These are phyloP conservation scores for Limtongozyma cylindracea DNA, from an alignment of 805 yeast genomes.

Conservation along the genomic window DNA sequence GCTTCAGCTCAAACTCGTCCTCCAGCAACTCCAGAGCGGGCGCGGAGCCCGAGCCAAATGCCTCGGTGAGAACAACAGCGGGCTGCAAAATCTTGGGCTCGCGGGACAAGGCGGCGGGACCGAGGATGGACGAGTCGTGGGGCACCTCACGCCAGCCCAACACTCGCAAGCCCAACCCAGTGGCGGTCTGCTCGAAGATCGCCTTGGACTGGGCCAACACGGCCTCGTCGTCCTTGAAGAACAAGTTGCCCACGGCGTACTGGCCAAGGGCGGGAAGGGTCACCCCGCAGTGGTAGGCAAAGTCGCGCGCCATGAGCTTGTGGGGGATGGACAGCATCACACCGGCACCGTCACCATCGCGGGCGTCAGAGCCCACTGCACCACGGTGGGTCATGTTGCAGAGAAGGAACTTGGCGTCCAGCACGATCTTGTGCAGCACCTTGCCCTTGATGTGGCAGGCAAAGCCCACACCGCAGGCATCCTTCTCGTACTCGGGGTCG, in stretches of 20 bases:
- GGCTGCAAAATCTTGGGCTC: constrained; percentile 89
- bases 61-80: constrained; percentile 37
- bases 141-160: constrained; percentile 93
- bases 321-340: constrained; percentile 85
- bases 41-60: constrained; percentile 4
- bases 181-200: constrained; percentile 66
- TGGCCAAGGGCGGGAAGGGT: constrained; percentile 59
- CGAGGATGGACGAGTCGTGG: constrained; percentile 78
- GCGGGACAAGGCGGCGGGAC: constrained; percentile 83
- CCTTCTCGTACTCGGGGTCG: constrained; percentile 84
- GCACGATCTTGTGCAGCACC: constrained; percentile 73
- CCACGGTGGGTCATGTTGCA: constrained; percentile 99
- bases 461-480: constrained; percentile 98
- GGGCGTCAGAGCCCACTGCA: constrained; percentile 91
- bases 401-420: constrained; percentile 67
- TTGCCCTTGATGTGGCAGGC: constrained; percentile 83
- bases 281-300: constrained; percentile 39
- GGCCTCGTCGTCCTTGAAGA: constrained; percentile 70
- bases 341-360: constrained; percentile 99
- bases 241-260: constrained; percentile 87
- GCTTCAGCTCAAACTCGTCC: constrained; percentile 27
- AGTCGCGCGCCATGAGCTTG: constrained; percentile 65
- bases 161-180: constrained; percentile 50
- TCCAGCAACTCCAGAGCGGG: constrained; percentile 11
- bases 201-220: constrained; percentile 43